Evolutionary conservation across 768 basidiomycete species (phyloP).

Genomic region (Coprinopsis marcescibilis): DNA sequence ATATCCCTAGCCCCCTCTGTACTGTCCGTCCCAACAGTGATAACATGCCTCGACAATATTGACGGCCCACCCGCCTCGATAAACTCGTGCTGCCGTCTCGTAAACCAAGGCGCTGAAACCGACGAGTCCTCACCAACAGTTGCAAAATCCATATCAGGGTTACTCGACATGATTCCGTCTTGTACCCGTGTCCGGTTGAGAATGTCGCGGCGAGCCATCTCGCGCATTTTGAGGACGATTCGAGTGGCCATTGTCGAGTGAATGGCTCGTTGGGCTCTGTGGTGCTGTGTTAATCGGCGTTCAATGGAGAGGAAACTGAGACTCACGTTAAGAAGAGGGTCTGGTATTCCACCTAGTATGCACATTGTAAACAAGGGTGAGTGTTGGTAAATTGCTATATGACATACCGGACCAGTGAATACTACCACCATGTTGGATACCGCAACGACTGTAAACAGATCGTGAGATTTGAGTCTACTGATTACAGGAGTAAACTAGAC

Average conservation of each 20-base stretch:
- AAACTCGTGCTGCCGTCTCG: neutral
- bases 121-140: no score
- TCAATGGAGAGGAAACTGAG: neutral
- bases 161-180: neutral
- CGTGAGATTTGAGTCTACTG: neutral
- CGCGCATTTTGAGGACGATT: slow-evolving; percentile 2
- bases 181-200: neutral
- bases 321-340: neutral
- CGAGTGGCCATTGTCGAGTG: slow-evolving; percentile 1
- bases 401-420: neutral
- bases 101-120: neutral
- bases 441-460: neutral
- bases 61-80: neutral
- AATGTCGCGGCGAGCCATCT: slow-evolving; percentile 1
- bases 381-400: neutral
- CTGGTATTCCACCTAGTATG: neutral
- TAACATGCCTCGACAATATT: neutral
- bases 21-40: no score
- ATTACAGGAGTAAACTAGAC: neutral
- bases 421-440: neutral
- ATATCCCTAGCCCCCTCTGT: no score
- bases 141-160: no score
- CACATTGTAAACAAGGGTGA: neutral
- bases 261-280: neutral
- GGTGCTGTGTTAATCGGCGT: no score